Conservation (phyloP, 257 asterid genomes). For the Nyctanthes arbortristis region DNA sequence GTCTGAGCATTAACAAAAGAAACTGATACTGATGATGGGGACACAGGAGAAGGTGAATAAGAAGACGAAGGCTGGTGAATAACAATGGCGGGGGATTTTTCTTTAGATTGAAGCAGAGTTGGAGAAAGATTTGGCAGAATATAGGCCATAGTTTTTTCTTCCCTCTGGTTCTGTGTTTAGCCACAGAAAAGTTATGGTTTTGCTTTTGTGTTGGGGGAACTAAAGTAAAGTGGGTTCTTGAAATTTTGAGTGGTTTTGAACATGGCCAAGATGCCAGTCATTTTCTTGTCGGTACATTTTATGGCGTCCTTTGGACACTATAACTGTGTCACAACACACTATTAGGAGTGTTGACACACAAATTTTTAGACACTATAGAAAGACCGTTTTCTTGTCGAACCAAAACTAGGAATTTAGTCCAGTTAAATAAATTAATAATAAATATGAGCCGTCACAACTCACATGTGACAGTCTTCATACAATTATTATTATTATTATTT, state of each 20-base stretch:
- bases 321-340: too few species aligned
- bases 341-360: too few species aligned
- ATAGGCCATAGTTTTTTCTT: conserved; percentile 51
- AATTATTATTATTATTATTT: too few species aligned
- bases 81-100: conserved; percentile 39
- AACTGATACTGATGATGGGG: conserved; percentile 22
- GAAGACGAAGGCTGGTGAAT: conserved; percentile 20
- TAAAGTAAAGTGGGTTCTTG: conserved; percentile 4
- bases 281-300: neutral
- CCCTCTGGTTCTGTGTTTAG: neutral
- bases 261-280: conserved; percentile 17
- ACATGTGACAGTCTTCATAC: too few species aligned
- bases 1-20: conserved; percentile 31
- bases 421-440: too few species aligned
- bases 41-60: neutral
- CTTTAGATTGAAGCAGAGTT: conserved; percentile 45
- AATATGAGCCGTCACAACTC: too few species aligned
- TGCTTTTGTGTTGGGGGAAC: conserved; percentile 19
- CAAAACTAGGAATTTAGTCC: too few species aligned
- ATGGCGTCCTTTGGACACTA: too few species aligned
- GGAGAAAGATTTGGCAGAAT: conserved; percentile 72
- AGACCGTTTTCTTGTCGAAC: too few species aligned
- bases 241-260: conserved; percentile 45
- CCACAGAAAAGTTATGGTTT: conserved; percentile 9
- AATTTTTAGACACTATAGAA: too few species aligned